These are phyloP conservation scores for Periconia sp. DNA, from an alignment of 2,329 filamentous ascomycete species.

Conservation along the genomic window DNA sequence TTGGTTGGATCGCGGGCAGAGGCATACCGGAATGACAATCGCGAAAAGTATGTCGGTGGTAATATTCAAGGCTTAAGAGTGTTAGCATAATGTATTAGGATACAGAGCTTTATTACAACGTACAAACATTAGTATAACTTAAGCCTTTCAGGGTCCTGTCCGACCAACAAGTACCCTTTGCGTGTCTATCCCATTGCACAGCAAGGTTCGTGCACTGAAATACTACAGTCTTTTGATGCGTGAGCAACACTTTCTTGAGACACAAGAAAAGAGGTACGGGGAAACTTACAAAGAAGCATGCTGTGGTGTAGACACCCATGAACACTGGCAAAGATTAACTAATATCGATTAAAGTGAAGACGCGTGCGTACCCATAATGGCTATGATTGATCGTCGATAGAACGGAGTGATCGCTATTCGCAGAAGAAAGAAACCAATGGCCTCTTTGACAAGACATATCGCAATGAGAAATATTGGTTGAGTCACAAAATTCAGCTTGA, in stretches of 20 bases:
- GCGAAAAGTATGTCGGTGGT: slow-evolving; percentile 52
- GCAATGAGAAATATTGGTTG: slow-evolving; percentile 56
- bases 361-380: slow-evolving; percentile 49
- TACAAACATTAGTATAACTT: slow-evolving; percentile 54
- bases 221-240: slow-evolving; percentile 46
- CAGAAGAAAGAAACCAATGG: slow-evolving; percentile 57
- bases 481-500: slow-evolving; percentile 56
- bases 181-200: slow-evolving; percentile 52
- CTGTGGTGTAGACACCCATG: slow-evolving; percentile 51
- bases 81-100: slow-evolving; percentile 1
- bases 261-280: neutral
- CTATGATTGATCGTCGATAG: slow-evolving; percentile 51
- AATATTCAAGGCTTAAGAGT: slow-evolving; percentile 42
- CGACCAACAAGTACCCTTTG: slow-evolving; percentile 52
- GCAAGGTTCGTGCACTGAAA: slow-evolving; percentile 57
- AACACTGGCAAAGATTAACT: slow-evolving; percentile 41
- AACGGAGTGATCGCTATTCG: slow-evolving; percentile 49
- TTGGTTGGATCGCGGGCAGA: neutral
- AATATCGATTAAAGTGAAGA: neutral
- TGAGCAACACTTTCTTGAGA: neutral
- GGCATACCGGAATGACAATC: slow-evolving; percentile 42
- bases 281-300: slow-evolving; percentile 48
- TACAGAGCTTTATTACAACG: slow-evolving; percentile 3
- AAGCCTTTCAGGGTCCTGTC: slow-evolving; percentile 48
- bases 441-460: slow-evolving; percentile 56